A percentile compares a stretch with the other conserved stretches of the same genome.
Conservation (phyloP, 352 stramenopile genomes). For the Pythium phragmiticola region DNA sequence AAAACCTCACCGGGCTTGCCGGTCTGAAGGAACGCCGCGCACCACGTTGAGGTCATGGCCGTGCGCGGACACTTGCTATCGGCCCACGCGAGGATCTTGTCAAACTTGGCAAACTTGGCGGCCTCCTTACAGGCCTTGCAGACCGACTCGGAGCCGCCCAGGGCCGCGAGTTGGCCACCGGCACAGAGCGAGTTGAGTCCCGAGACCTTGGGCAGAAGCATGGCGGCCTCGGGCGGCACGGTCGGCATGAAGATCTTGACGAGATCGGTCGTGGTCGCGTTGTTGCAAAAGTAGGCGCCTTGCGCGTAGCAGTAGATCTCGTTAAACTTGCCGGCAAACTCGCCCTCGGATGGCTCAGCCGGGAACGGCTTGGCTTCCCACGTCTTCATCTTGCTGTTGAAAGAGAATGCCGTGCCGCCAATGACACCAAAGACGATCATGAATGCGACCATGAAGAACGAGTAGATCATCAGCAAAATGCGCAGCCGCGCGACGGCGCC, state of each 20-base stretch:
- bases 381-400: slow-evolving; percentile 63
- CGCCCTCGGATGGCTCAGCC: slow-evolving; percentile 45
- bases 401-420: slow-evolving; percentile 63
- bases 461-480: slow-evolving; percentile 69
- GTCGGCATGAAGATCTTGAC: slow-evolving; percentile 65
- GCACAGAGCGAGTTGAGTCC: slow-evolving; percentile 60
- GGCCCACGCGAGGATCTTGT: slow-evolving; percentile 67
- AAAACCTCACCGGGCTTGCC: slow-evolving; percentile 47
- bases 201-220: slow-evolving; percentile 56
- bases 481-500: slow-evolving; percentile 68
- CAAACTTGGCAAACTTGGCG: slow-evolving; percentile 57
- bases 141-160: slow-evolving; percentile 41
- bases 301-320: slow-evolving; percentile 85
- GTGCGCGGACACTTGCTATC: slow-evolving; percentile 62
- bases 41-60: slow-evolving; percentile 50
- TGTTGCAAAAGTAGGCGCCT: slow-evolving; percentile 83
- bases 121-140: slow-evolving; percentile 60
- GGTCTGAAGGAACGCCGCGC: slow-evolving; percentile 50
- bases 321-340: slow-evolving; percentile 73
- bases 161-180: slow-evolving; percentile 21
- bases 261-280: slow-evolving; percentile 54
- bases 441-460: slow-evolving; percentile 60
- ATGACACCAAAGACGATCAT: slow-evolving; percentile 78
- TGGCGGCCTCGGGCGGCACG: slow-evolving; percentile 32
- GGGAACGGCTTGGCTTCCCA: slow-evolving; percentile 63